Evolutionary conservation across 768 basidiomycete genomes (phyloP).

Genomic region (Russula griseocarnosa): DNA sequence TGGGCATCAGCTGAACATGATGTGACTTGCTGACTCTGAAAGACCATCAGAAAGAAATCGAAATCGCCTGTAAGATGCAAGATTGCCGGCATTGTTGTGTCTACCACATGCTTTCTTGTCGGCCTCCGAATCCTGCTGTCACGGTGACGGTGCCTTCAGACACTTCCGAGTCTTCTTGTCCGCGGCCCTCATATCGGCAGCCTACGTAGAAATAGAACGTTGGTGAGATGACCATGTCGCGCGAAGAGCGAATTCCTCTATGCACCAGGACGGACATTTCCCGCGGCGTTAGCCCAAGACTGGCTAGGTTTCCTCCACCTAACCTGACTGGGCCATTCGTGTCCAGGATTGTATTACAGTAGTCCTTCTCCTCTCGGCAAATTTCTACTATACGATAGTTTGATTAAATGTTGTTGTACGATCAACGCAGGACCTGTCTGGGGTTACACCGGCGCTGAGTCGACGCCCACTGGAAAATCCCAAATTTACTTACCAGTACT

Average conservation of each 20-base stretch:
- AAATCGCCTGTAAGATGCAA: constrained; percentile 48
- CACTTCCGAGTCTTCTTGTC: constrained; percentile 79
- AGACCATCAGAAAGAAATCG: not conserved
- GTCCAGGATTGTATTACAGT: constrained; percentile 44
- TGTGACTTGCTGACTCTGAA: constrained; percentile 16
- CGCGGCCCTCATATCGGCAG: constrained; percentile 71
- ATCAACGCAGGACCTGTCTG: constrained; percentile 65
- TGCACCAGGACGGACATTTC: constrained; percentile 71
- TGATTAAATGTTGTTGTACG: constrained; percentile 54
- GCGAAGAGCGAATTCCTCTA: constrained; percentile 8
- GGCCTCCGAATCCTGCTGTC: constrained; percentile 60
- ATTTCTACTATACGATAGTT: no score
- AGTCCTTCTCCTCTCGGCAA: constrained; percentile 69
- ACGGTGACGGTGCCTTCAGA: no score
- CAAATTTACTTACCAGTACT: no score
- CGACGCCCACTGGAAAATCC: constrained; percentile 66
- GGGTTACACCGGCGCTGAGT: constrained; percentile 58
- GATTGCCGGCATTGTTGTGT: constrained; percentile 56
- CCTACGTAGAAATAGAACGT: constrained; percentile 45
- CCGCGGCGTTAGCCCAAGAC: constrained; percentile 50
- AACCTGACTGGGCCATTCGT: constrained; percentile 49
- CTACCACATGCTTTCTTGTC: constrained; percentile 68
- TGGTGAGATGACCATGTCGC: not conserved
- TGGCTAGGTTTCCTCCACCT: constrained; percentile 47
- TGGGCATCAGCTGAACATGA: constrained; percentile 30